phyloP scores from a whole-genome alignment of 495 filamentous ascomycete species.

The Aspergillus sclerotioniger region DNA sequence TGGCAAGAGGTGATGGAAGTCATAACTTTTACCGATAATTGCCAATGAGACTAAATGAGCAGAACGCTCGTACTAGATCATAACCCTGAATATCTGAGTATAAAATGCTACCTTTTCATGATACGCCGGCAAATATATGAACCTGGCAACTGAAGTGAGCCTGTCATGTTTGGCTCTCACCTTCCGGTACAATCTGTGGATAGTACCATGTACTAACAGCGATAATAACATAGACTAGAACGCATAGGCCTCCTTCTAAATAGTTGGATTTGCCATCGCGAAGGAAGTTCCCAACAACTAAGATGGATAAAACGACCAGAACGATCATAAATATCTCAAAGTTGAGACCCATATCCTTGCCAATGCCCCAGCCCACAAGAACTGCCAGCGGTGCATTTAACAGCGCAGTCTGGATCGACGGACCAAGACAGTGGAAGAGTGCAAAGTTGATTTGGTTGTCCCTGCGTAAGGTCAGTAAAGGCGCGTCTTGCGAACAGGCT shows the following conservation, averaged over 20 bases:
- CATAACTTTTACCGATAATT: no score
- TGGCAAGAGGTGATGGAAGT: no score
- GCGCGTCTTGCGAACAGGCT: neutral
- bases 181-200: constrained; percentile 29
- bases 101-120: no score
- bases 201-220: constrained; percentile 55
- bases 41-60: no score
- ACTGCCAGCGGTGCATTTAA: constrained; percentile 84
- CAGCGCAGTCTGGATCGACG: constrained; percentile 85
- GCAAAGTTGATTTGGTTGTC: constrained; percentile 74
- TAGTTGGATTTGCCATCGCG: constrained; percentile 79
- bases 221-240: constrained; percentile 57
- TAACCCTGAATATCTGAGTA: no score
- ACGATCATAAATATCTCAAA: constrained; percentile 91
- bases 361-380: constrained; percentile 80
- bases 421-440: constrained; percentile 82
- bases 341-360: constrained; percentile 69
- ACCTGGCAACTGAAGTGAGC: neutral
- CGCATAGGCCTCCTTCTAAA: constrained; percentile 73
- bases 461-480: constrained; percentile 21
- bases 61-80: no score
- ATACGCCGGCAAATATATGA: no score
- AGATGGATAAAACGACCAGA: constrained; percentile 78
- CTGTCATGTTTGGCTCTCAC: neutral
- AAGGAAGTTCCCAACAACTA: constrained; percentile 81